These are phyloP conservation scores for Aspergillus quadrilineatus DNA, from an alignment of 2,329 filamentous ascomycete genomes.

Conservation along the genomic window DNA sequence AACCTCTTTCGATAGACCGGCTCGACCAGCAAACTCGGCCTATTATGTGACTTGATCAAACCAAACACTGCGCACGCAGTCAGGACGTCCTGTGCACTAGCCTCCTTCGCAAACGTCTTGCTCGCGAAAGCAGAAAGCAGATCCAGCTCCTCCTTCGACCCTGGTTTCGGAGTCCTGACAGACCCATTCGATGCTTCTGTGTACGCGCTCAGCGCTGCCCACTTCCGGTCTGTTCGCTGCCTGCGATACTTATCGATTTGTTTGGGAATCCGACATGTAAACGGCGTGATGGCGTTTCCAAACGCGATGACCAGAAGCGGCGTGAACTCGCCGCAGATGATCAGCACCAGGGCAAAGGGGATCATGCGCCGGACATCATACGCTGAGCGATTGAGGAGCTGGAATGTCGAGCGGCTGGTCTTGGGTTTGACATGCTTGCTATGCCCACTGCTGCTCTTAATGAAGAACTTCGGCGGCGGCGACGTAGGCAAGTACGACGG, in stretches of 20 bases:
- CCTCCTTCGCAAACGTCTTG: slow-evolving; percentile 20
- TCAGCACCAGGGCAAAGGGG: slow-evolving; percentile 70
- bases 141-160: slow-evolving; percentile 31
- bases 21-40: slow-evolving; percentile 42
- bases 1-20: slow-evolving; percentile 57
- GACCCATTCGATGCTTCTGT: slow-evolving; percentile 19
- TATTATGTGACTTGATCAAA: slow-evolving; percentile 35
- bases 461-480: slow-evolving; percentile 19
- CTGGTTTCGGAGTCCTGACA: slow-evolving; percentile 15
- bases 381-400: slow-evolving; percentile 65
- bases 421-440: background rate
- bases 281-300: slow-evolving; percentile 68
- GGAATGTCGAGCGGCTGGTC: slow-evolving; percentile 66
- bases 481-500: slow-evolving; percentile 36
- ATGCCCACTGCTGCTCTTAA: background rate
- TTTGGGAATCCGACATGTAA: slow-evolving; percentile 76
- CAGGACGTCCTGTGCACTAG: slow-evolving; percentile 28
- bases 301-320: slow-evolving; percentile 74
- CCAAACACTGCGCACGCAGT: slow-evolving; percentile 37
- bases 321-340: slow-evolving; percentile 82
- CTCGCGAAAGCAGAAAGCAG: slow-evolving; percentile 26
- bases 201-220: slow-evolving; percentile 26
- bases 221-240: slow-evolving; percentile 50
- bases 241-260: slow-evolving; percentile 63
- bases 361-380: slow-evolving; percentile 77